Base-by-base conservation (phyloP, 169 alveolate genomes). In the Eimeria acervulina region DNA sequence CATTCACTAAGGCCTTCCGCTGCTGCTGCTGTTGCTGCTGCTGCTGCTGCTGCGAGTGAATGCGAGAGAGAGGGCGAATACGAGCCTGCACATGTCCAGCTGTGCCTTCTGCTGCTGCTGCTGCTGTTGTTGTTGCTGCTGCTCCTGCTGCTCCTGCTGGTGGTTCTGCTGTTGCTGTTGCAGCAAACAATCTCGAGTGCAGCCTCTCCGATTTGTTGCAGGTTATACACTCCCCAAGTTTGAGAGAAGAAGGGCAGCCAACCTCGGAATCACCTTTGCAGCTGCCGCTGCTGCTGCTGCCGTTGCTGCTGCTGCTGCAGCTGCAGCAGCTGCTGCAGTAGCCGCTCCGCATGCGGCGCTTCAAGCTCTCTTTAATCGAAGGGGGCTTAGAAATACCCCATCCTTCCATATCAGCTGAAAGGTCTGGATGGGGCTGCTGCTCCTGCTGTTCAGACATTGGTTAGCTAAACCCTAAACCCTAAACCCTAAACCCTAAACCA, bases 11-110 rank as follows among this genome's bases (percentile, higher is more conserved):
- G 31, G 4, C 42, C 42, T 68, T 6, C 87, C 19, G 87, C 87
- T 74, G 55, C 55, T 74, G 47, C 68, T 47, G 38, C 90, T 80
- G 90, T 47, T 80, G 72, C 70, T 80, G 90, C 87, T 40, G 87
- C 87, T 74, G 61, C 31, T 74, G 21, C 42, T 47, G 63, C 90
- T 80, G 90, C 90, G 42, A 70, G 38, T 80, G 90, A 61, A 6
- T 23, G 36, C 63, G 44, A 28, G 63, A 19, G 61, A 19, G 33
- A 26, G 42, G 38, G 12, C 26, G 38, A n/a, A 23, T 28, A 17
- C 88, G 55, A 23, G 63, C 59, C 63, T 78, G 88, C 63, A 40
- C 63, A 8, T 38, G 88, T 61, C 88, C 90, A 2, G 90, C 90
- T 44, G 90, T 47, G 33, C 72, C 90, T 21, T 42, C 90, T 1